phyloP scores from a whole-genome alignment of 257 asterid species.

The Solanum rostratum region DNA sequence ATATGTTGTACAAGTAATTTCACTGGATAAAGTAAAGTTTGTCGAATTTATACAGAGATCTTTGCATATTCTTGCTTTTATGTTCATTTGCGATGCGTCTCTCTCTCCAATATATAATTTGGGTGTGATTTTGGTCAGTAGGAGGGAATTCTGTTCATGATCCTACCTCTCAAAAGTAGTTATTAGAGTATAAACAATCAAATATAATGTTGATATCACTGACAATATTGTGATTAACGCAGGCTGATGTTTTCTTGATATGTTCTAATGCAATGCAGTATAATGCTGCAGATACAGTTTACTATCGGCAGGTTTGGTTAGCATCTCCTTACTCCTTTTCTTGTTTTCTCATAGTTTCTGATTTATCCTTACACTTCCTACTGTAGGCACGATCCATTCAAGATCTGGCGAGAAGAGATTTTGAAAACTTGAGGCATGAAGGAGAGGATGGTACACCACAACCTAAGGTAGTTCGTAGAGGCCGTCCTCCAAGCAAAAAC shows the following conservation, averaged over 20 bases:
- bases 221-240: slow-evolving; percentile 14
- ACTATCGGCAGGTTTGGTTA: slow-evolving; percentile 70
- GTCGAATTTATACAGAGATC: background rate
- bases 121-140: background rate
- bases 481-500: slow-evolving; percentile 88
- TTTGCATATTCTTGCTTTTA: background rate
- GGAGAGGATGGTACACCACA: slow-evolving; percentile 90
- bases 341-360: background rate
- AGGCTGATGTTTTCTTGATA: slow-evolving; percentile 86
- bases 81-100: background rate
- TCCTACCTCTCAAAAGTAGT: background rate
- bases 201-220: background rate
- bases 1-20: background rate
- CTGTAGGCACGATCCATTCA: slow-evolving; percentile 80
- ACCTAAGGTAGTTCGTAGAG: slow-evolving; percentile 90
- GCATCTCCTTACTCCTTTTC: background rate
- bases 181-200: background rate
- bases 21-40: background rate
- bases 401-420: slow-evolving; percentile 77
- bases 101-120: background rate
- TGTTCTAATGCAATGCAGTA: slow-evolving; percentile 94
- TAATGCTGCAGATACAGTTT: slow-evolving; percentile 72
- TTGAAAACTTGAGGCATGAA: slow-evolving; percentile 70
- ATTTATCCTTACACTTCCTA: slow-evolving; percentile 1
- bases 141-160: background rate